These are phyloP conservation scores for Populus simonii DNA, from an alignment of 345 rosid species.

Conservation along the genomic window DNA sequence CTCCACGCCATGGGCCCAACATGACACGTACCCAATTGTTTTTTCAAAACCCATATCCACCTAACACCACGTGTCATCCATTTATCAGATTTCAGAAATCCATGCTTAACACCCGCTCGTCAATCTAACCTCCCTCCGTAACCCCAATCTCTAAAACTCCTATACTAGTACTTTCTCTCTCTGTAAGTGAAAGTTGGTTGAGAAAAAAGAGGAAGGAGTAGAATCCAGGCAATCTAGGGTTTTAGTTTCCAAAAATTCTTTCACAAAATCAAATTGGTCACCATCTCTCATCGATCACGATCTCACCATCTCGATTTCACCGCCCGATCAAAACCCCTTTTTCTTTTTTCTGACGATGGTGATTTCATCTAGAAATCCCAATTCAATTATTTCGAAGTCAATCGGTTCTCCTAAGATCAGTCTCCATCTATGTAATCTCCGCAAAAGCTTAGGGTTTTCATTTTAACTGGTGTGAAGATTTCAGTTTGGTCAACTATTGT, in stretches of 20 bases:
- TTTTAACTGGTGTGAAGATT: slow-evolving; percentile 1
- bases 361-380: slow-evolving; percentile 13
- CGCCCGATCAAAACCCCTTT: slow-evolving; percentile 2
- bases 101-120: neutral
- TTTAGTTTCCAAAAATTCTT: neutral
- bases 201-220: slow-evolving; percentile 9
- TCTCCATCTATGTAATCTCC: neutral
- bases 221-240: slow-evolving; percentile 14
- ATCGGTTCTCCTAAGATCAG: neutral
- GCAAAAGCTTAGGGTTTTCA: neutral
- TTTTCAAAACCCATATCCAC: neutral
- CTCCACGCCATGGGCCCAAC: no score
- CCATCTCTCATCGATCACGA: neutral
- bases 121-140: neutral
- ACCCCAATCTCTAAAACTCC: neutral
- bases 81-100: neutral
- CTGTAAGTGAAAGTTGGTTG: neutral
- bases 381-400: neutral
- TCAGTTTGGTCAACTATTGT: neutral
- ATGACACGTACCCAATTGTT: no score
- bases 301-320: neutral
- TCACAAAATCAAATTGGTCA: neutral
- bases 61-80: slow-evolving; percentile 1
- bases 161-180: neutral
- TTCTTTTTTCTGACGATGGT: neutral